These are phyloP conservation scores for Mycena sp. DNA, from an alignment of 1,284 basidiomycete species.

Conservation along the genomic window DNA sequence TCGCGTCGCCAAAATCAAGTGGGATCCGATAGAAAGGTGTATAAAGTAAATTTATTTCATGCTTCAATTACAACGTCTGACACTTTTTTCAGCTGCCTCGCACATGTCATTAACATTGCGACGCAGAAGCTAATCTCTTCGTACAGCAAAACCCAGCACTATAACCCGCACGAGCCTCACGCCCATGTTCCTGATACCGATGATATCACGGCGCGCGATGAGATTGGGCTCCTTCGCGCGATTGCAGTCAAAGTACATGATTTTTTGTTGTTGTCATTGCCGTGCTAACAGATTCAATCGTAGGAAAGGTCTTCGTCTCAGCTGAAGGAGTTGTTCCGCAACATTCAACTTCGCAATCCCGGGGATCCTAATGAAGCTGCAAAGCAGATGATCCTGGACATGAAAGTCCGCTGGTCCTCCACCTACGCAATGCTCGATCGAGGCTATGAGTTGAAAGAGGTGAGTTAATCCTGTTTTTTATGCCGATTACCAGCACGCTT, in stretches of 20 bases:
- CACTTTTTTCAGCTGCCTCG: slow-evolving; percentile 9
- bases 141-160: slow-evolving; percentile 11
- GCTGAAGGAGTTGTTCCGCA: slow-evolving; percentile 4
- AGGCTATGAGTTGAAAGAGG: slow-evolving; percentile 33
- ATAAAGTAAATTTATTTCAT: slow-evolving; percentile 5
- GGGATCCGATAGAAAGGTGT: slow-evolving; percentile 15
- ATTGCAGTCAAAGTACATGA: slow-evolving; percentile 31
- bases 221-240: slow-evolving; percentile 32
- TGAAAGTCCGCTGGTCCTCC: slow-evolving; percentile 54
- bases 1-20: background rate
- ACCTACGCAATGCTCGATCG: slow-evolving; percentile 49
- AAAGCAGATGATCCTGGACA: slow-evolving; percentile 45
- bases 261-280: background rate
- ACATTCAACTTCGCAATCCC: slow-evolving; percentile 19
- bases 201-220: too few relatives aligned
- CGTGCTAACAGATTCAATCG: background rate
- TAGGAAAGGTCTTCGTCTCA: slow-evolving; percentile 35
- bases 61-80: background rate
- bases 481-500: background rate
- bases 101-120: slow-evolving; percentile 22
- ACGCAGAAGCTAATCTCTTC: too few relatives aligned
- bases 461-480: slow-evolving; percentile 25
- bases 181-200: slow-evolving; percentile 10
- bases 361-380: slow-evolving; percentile 27
- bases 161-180: slow-evolving; percentile 15